Percentiles rank a stretch among this genome's conserved stretches.
phyloP scores from a whole-genome alignment of 129 eudicot genomes.

The Chrysanthemum lavandulifolium region DNA sequence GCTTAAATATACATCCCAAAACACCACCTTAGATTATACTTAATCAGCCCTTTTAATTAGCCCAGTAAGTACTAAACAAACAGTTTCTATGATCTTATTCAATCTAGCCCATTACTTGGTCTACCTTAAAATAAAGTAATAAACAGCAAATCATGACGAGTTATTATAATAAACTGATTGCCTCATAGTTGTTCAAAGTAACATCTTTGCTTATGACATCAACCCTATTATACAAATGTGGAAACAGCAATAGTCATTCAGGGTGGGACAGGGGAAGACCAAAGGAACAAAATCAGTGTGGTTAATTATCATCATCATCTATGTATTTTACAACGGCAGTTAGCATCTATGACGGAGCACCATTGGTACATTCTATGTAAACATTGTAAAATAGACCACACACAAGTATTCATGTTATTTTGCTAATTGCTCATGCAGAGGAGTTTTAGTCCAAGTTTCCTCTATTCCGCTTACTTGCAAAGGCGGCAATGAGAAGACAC shows the following conservation, averaged over 20 bases:
- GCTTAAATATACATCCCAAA: neutral
- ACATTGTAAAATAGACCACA: slow-evolving; percentile 14
- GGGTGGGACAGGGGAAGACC: slow-evolving; percentile 2
- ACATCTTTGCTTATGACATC: neutral
- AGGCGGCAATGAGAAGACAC: slow-evolving; percentile 84
- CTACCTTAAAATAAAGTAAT: neutral
- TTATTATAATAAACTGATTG: neutral
- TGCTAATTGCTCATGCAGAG: slow-evolving; percentile 68
- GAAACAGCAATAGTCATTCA: slow-evolving; percentile 8
- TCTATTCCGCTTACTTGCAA: slow-evolving; percentile 60
- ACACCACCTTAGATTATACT: no score
- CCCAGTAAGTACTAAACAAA: no score
- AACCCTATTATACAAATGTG: slow-evolving; percentile 4
- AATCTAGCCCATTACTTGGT: slow-evolving; percentile 10
- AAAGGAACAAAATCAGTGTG: slow-evolving; percentile 11
- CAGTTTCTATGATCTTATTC: neutral
- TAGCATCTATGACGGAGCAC: slow-evolving; percentile 35
- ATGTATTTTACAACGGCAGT: slow-evolving; percentile 37
- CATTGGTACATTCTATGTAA: slow-evolving; percentile 8
- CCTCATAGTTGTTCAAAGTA: neutral
- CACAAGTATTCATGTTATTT: slow-evolving; percentile 37
- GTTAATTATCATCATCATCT: slow-evolving; percentile 30
- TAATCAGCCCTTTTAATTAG: no score
- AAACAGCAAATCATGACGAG: neutral
- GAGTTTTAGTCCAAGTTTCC: slow-evolving; percentile 68